A percentile compares a stretch with the other conserved stretches of the same genome.
Conservation (phyloP, 1,284 basidiomycete genomes). For the Neonothopanus nambi region DNA sequence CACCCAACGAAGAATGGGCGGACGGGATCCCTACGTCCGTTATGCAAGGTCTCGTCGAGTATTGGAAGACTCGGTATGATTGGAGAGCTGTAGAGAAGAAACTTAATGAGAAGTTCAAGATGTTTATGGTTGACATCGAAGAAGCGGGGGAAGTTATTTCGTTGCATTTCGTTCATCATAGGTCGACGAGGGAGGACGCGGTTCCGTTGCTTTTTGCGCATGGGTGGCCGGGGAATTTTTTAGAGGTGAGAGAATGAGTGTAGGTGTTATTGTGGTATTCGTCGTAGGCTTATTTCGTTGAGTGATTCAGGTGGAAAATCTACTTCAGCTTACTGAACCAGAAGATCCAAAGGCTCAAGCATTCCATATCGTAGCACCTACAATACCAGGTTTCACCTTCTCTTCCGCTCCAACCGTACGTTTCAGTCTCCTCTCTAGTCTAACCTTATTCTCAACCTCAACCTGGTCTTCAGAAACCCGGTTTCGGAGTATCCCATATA, state of each 20-base stretch:
- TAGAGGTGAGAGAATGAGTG: constrained; percentile 41
- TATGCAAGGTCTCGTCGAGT: constrained; percentile 35
- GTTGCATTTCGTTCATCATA: constrained; percentile 46
- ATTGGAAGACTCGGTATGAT: constrained; percentile 40
- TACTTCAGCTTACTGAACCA: constrained; percentile 26
- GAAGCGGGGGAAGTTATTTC: constrained; percentile 37
- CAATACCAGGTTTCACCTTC: constrained; percentile 42
- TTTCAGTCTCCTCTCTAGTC: background rate
- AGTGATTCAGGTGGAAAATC: constrained; percentile 29
- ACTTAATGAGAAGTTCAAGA: constrained; percentile 38
- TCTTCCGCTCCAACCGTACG: constrained; percentile 34
- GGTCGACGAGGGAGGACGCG: constrained; percentile 34
- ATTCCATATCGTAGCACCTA: constrained; percentile 47
- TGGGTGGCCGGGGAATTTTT: constrained; percentile 49
- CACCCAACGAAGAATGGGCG: constrained; percentile 38
- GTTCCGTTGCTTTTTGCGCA: constrained; percentile 48
- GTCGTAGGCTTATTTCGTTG: constrained; percentile 28
- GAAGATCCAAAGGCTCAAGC: constrained; percentile 29
- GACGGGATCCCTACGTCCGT: constrained; percentile 40
- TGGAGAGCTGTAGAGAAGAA: constrained; percentile 38
- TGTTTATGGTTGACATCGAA: constrained; percentile 39
- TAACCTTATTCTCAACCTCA: too few relatives aligned
- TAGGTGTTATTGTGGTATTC: too few relatives aligned
- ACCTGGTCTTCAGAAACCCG: constrained; percentile 21
- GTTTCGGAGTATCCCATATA: constrained; percentile 24